Evolutionary conservation across 2,329 filamentous ascomycete genomes (phyloP), one percentile per base, ranked within the genome.

Genomic region (Aspergillus amoenus): DNA sequence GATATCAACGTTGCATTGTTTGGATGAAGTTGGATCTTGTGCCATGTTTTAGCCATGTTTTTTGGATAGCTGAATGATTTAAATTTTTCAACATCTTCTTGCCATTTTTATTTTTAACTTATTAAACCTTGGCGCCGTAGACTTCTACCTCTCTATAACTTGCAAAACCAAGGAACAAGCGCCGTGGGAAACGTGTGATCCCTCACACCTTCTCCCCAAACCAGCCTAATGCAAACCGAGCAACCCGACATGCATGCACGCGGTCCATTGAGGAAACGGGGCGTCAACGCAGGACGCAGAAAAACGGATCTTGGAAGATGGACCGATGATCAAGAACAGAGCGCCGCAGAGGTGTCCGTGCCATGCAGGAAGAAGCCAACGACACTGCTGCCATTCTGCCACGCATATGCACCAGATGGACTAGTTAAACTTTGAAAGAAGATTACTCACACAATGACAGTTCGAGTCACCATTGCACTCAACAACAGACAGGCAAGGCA

Each of bases 181-280:
- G 37, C 17, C 24, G 21, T 12, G 15, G 7, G 18, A 50, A n/a
- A 37, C 18, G 30, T 42, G 21, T 43, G 37, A 57, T 22, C 47
- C 32, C 34, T 57, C 43, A 45, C 45, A 42, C 41, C 50, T 52
- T 46, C 17, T 43, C 34, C 13, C 24, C 22, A 43, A 46, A 41
- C 11, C 15, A 47, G 21, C 43, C 51, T 47, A 47, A 27, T 55
- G 53, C 40, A 50, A 39, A 32, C 9, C 34, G n/a, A 37, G 30
- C 41, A 44, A 45, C 30, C 39, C 40, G 45, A 51, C 27, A 41
- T 51, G 56, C 51, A 54, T 54, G 51, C 41, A 58, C 45, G 34
- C 27, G 51, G 46, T 50, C 56, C n/a, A 54, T 51, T 54, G 13
- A 24, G 56, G 47, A 51, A 56, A 51, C 18, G 5, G 40, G 44